Base-by-base conservation (phyloP, 1,284 basidiomycete genomes). In the Wolfiporia cocos region DNA sequence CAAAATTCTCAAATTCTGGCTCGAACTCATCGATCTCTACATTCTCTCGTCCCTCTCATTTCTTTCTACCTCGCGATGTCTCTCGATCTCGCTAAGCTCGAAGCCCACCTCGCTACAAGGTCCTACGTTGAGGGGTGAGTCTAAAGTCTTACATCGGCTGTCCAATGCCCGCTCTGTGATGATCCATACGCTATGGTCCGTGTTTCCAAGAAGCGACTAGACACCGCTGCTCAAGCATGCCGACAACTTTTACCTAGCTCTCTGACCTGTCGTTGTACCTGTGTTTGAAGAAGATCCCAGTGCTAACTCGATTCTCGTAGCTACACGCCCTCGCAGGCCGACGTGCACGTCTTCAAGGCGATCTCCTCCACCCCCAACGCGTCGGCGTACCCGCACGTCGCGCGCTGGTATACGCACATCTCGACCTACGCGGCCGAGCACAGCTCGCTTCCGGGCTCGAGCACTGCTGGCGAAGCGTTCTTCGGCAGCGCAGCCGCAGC, bases 121-220 rank as follows among this genome's bases (percentile, higher is more conserved):
- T 91, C 90, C 49, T 96, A 95, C 69, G 73, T 95, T 46, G 89
- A 93, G 65, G 92, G 92, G 92, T 95, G 53, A 81, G 89, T 78
- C 31, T 44, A 33, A 42, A 46, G 33, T 32, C 44, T 46, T 31
- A 42, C 34, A 40, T 47, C 22, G 30, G 34, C 28, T 39, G 20
- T 39, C 48, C 50, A 51, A 60, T 37, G 37, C 39, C 38, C 56
- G 53, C 50, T 59, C 55, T 54, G 62, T 77, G 89, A 93, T 92
- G 89, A 91, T 69, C 62, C 63, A 66, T 68, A n/a, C 69, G 85
- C 88, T 91, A 90, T 93, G 91, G 90, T 94, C 91, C 91, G 91
- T 93, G 92, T 94, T 94, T 92, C 91, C 82, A 87, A 95, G 90
- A 85, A 81, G 88, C 86, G 92, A 87, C 74, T 90, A 95, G 91